Evolutionary conservation across 495 filamentous ascomycete genomes (phyloP), one percentile per base, ranked within the genome.

Genomic region (Staphylotrichum longicolle): DNA sequence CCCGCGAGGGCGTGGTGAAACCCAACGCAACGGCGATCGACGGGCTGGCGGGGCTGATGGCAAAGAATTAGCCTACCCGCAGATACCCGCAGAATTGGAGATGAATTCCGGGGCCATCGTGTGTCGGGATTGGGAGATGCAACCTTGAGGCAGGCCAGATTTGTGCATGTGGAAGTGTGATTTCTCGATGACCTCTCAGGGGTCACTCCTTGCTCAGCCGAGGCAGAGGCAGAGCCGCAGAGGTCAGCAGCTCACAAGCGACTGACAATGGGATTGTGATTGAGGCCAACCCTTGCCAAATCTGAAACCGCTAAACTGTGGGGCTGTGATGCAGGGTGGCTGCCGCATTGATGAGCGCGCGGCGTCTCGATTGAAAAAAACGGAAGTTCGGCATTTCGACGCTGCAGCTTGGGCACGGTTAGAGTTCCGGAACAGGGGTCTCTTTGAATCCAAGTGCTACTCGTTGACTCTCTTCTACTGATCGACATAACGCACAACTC

Each of bases 241-340:
- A 42, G 5, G 14, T n/a, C 9, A 11, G 14, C 9, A 11, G 7
- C 46, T 32, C 20, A 27, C 20, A 27, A 27, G n/a, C n/a, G n/a
- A n/a, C n/a, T n/a, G n/a, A n/a, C n/a, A n/a, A n/a, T n/a, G n/a
- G n/a, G n/a, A n/a, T n/a, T 27, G 27, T n/a, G n/a, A n/a, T 30
- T 41, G 52, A 54, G 7, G 30, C 14, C 30, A 34, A 34, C 27
- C 34, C 45, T 15, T 58, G 46, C 35, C 56, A 3, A 50, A 50
- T 41, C 5, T 12, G 58, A 60, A 60, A 60, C 58, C 39, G 58
- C 58, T 60, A 45, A 53, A 35, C 3, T 53, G 58, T 40, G 58
- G 58, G 58, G 57, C 57, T 45, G n/a, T 41, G 20, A 39, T 11
- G 30, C 54, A 47, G 4, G 15, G 10, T 27, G 20, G 20, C 20